phyloP scores from a whole-genome alignment of 192 early-diverging fungal species.

The Paraglomus brasilianum region DNA sequence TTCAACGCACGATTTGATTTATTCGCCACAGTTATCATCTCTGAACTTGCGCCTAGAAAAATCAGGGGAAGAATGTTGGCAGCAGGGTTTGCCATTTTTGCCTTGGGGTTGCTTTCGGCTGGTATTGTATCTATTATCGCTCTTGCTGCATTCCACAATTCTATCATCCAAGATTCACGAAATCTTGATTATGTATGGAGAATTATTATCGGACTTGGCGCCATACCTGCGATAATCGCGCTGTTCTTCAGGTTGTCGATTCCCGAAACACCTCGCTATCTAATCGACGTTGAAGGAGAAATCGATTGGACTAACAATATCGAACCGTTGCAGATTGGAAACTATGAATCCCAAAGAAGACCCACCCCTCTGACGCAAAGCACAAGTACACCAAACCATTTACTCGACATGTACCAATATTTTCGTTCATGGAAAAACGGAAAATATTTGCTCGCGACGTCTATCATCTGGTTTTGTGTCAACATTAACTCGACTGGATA shows the following conservation, averaged over 20 bases:
- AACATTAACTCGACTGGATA: conserved; percentile 55
- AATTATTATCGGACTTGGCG: conserved; percentile 79
- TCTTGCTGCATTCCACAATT: conserved; percentile 71
- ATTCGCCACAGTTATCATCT: conserved; percentile 86
- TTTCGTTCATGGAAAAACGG: conserved; percentile 70
- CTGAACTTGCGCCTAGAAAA: conserved; percentile 81
- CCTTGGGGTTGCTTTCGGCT: conserved; percentile 83
- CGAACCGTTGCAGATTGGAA: conserved; percentile 40
- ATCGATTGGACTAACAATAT: conserved; percentile 36
- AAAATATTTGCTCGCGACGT: conserved; percentile 67
- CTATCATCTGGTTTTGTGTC: conserved; percentile 65
- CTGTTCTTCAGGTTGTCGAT: conserved; percentile 90
- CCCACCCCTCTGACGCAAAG: conserved; percentile 36
- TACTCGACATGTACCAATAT: conserved; percentile 37
- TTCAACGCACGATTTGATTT: too few relatives aligned
- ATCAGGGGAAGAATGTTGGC: conserved; percentile 81
- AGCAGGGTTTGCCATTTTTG: conserved; percentile 89
- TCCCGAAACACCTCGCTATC: conserved; percentile 90
- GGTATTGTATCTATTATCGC: conserved; percentile 72
- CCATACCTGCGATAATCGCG: conserved; percentile 76
- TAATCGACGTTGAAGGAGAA: conserved; percentile 39
- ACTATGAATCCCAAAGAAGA: conserved; percentile 32
- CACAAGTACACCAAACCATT: not conserved
- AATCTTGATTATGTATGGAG: conserved; percentile 92
- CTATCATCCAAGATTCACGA: conserved; percentile 60